Conservation (phyloP, 768 basidiomycete species). For the Calocybe indica region DNA sequence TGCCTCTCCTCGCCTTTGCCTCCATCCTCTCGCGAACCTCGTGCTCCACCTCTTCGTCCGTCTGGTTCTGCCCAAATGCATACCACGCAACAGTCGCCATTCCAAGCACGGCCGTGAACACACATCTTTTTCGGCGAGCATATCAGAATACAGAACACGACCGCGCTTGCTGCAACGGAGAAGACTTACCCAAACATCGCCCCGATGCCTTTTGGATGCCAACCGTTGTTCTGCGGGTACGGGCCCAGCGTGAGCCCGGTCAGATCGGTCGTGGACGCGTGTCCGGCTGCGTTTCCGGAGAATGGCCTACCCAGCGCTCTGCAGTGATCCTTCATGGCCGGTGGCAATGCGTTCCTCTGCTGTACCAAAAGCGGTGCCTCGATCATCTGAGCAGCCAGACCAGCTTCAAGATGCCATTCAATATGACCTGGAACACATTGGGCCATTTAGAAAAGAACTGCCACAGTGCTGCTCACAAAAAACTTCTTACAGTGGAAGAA, state of each 20-base stretch:
- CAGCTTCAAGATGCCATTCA: conserved; percentile 81
- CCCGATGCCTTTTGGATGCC: conserved; percentile 66
- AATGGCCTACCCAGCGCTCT: conserved; percentile 45
- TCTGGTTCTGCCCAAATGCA: conserved; percentile 41
- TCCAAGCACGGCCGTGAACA: conserved; percentile 79
- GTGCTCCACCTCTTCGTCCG: conserved; percentile 78
- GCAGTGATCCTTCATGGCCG: conserved; percentile 69
- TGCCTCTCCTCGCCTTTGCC: conserved; percentile 24
- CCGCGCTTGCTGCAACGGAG: neutral
- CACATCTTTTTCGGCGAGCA: conserved; percentile 43
- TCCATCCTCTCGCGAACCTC: conserved; percentile 61
- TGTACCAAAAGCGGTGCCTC: conserved; percentile 76
- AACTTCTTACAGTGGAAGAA: conserved; percentile 65
- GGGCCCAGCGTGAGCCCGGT: conserved; percentile 61
- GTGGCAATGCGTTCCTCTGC: conserved; percentile 47
- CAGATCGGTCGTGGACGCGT: conserved; percentile 63
- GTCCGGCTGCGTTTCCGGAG: conserved; percentile 87
- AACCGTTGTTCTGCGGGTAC: conserved; percentile 66
- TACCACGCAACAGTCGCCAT: conserved; percentile 87
- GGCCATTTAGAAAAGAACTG: too few relatives aligned
- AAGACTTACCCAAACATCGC: conserved; percentile 64
- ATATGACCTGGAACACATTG: conserved; percentile 53
- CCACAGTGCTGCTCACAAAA: neutral
- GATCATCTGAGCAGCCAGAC: conserved; percentile 81
- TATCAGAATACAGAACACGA: conserved; percentile 12